These are phyloP conservation scores for Solanum hybrid DNA, from an alignment of 305 asterid genomes.

Conservation along the genomic window DNA sequence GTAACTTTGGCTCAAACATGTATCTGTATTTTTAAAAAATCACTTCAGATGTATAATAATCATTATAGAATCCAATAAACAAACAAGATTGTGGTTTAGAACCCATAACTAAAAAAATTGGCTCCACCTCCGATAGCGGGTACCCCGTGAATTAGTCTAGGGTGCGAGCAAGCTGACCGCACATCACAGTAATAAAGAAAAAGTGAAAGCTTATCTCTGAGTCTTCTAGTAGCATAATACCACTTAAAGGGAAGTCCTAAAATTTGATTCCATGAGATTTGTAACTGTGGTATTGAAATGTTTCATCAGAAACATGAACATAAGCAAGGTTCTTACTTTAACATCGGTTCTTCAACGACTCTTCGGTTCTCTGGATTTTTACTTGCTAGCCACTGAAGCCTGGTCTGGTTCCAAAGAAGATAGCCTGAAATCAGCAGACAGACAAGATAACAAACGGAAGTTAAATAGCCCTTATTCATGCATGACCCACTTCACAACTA, in stretches of 20 bases:
- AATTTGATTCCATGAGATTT: not conserved
- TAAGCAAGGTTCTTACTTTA: conserved; percentile 11
- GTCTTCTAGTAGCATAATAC: not conserved
- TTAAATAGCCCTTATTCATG: not conserved
- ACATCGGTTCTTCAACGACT: conserved; percentile 33
- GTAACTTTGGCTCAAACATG: not conserved
- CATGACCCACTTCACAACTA: not conserved
- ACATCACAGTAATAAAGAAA: not conserved
- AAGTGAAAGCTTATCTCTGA: not conserved
- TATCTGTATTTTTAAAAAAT: not conserved
- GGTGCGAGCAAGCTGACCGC: not conserved
- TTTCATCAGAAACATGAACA: not conserved
- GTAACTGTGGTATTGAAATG: not conserved
- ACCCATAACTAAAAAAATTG: not conserved
- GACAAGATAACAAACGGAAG: not conserved
- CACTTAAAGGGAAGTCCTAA: not conserved
- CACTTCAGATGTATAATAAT: not conserved
- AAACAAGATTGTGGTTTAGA: not conserved
- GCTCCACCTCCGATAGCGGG: not conserved
- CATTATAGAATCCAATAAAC: not conserved
- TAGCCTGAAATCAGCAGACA: conserved; percentile 33
- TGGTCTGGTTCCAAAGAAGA: conserved; percentile 53
- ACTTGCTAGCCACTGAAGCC: conserved; percentile 49
- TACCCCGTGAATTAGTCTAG: not conserved
- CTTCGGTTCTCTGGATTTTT: conserved; percentile 23